Percentiles rank a stretch among this genome's conserved stretches.
Conservation (phyloP, 2,329 filamentous ascomycete species). For the Penicillium sp. region DNA sequence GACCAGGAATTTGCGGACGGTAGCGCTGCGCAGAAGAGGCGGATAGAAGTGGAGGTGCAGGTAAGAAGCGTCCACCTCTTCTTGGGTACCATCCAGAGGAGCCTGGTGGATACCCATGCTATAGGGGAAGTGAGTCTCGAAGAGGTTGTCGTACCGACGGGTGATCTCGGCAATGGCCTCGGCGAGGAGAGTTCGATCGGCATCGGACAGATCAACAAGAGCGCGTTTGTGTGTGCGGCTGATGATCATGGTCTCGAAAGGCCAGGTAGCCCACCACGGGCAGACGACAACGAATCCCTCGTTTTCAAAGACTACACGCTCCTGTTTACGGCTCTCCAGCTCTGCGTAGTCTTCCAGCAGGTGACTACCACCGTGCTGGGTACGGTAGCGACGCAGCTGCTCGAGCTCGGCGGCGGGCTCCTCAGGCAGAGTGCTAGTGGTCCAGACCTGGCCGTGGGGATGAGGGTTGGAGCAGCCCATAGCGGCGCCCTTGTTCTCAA, state of each 20-base stretch:
- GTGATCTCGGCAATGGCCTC: conserved; percentile 86
- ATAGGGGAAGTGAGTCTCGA: conserved; percentile 95
- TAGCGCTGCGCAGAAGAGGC: conserved; percentile 84
- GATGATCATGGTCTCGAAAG: conserved; percentile 90
- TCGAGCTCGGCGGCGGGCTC: conserved; percentile 78
- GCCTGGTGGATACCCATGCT: conserved; percentile 97
- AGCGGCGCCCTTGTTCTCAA: conserved; percentile 95
- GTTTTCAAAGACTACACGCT: conserved; percentile 88
- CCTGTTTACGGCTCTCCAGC: conserved; percentile 75
- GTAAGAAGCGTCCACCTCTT: conserved; percentile 84
- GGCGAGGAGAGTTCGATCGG: conserved; percentile 72
- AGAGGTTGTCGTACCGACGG: conserved; percentile 90
- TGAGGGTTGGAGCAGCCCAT: conserved; percentile 99
- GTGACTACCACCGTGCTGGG: conserved; percentile 69
- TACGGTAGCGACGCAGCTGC: conserved; percentile 75
- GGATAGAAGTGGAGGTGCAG: conserved; percentile 99
- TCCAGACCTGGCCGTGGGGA: conserved; percentile 96
- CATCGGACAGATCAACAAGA: conserved; percentile 72
- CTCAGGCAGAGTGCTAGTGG: conserved; percentile 84
- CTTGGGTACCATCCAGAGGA: conserved; percentile 73
- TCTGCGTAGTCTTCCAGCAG: conserved; percentile 83
- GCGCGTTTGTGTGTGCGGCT: conserved; percentile 80
- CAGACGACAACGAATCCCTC: conserved; percentile 79
- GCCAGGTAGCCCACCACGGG: conserved; percentile 98
- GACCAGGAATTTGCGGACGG: conserved; percentile 92